Base-by-base conservation (phyloP, 2,329 filamentous ascomycete genomes). In the Chaetothyriales sp. region DNA sequence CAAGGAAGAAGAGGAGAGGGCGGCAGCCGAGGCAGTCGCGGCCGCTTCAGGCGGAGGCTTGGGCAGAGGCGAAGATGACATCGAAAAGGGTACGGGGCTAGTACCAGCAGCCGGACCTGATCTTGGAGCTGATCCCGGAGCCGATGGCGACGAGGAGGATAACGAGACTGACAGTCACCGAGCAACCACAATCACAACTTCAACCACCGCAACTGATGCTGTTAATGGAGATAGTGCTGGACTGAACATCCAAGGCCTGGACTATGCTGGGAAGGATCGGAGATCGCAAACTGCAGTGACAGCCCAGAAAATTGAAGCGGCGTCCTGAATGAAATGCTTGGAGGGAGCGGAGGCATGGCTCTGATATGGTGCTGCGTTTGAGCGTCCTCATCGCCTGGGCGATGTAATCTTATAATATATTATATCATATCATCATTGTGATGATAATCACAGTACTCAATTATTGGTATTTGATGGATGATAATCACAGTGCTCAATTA, bases 1-100 rank as follows among this genome's bases (percentile, higher is more conserved):
- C 51, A 90, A 92, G 83, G 66, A 67, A 44, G 65, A 66, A 44
- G 62, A 64, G 12, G 53, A 39, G 10, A 39, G 15, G 32, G 32
- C 32, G 32, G 32, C 32, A 15, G 32, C 10, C 3, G 32, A 10
- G 12, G n/a, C n/a, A n/a, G n/a, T n/a, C n/a, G n/a, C n/a, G n/a
- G n/a, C n/a, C n/a, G n/a, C n/a, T n/a, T n/a, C n/a, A n/a, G n/a
- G n/a, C n/a, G n/a, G n/a, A n/a, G n/a, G n/a, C n/a, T n/a, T n/a
- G n/a, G n/a, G n/a, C n/a, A n/a, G n/a, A n/a, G n/a, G 32, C 32
- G 15, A 5, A 10, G 32, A 15, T 4, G 15, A 12, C 32, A n/a
- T n/a, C n/a, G n/a, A n/a, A 15, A 15, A 10, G 15, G 32, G 3
- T 15, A 15, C 12, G 1, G 12, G 10, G 15, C 4, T 12, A 39